Conservation (phyloP, 306 rosid species). For the Cucurbita pepo region DNA sequence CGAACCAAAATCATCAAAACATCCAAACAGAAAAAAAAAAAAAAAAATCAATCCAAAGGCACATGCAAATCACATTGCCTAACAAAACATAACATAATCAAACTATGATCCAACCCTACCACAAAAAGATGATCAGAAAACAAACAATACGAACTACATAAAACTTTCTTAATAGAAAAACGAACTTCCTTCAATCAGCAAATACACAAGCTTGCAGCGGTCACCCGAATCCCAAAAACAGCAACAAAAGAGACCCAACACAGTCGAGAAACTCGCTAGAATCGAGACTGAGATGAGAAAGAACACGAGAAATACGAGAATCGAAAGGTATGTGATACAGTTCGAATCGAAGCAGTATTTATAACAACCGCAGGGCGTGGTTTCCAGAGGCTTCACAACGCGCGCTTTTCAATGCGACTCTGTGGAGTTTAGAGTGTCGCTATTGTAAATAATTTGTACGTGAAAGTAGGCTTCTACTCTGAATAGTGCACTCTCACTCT, state of each 20-base stretch:
- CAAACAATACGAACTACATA: constrained; percentile 2
- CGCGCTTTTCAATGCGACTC: background rate
- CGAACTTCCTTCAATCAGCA: constrained; percentile 27
- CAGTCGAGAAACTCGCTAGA: background rate
- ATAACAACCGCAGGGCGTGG: background rate
- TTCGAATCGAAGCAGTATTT: background rate
- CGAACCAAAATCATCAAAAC: background rate
- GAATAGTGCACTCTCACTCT: background rate
- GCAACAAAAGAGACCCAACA: background rate
- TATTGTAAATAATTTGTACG: background rate
- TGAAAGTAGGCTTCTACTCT: background rate
- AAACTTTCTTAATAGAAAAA: constrained; percentile 12
- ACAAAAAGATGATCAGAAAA: background rate
- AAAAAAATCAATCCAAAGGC: background rate
- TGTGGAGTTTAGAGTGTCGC: background rate
- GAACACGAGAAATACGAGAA: background rate
- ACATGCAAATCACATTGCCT: constrained; percentile 13
- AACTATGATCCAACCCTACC: background rate
- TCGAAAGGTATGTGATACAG: background rate
- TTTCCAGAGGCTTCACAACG: background rate
- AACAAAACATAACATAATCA: constrained; percentile 1
- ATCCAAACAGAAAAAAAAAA: background rate
- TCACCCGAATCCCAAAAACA: background rate
- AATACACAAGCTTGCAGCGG: constrained; percentile 8
- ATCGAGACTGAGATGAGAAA: background rate